These are phyloP conservation scores for Diaporthe ampelina DNA, from an alignment of 2,329 filamentous ascomycete species.

Conservation along the genomic window DNA sequence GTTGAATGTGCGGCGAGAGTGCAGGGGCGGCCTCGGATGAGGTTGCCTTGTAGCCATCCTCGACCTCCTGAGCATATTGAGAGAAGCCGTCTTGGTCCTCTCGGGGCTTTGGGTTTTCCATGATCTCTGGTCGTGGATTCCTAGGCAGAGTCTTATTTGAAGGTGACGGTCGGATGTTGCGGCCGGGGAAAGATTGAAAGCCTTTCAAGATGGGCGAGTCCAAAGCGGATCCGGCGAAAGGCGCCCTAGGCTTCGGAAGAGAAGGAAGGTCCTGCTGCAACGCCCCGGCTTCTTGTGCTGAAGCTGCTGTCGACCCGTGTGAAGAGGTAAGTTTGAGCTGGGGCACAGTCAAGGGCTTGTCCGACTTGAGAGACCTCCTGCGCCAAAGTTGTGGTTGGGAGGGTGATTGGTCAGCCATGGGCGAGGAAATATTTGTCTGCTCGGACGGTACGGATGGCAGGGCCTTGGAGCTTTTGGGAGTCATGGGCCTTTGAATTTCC, in stretches of 20 bases:
- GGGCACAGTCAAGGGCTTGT: conserved; percentile 61
- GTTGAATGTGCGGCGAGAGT: conserved; percentile 44
- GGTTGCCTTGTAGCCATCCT: conserved; percentile 37
- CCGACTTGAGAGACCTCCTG: conserved; percentile 64
- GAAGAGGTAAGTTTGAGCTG: conserved; percentile 63
- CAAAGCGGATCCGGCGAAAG: conserved; percentile 3
- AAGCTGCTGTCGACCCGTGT: conserved; percentile 64
- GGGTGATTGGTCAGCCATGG: conserved; percentile 46
- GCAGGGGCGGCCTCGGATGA: conserved; percentile 31
- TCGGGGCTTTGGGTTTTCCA: conserved; percentile 43
- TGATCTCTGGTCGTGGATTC: conserved; percentile 40
- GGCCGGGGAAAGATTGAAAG: conserved; percentile 46
- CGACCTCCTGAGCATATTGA: conserved; percentile 39
- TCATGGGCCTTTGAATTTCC: conserved; percentile 30
- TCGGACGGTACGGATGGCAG: conserved; percentile 18
- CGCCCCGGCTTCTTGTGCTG: conserved; percentile 42
- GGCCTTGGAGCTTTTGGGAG: conserved; percentile 34
- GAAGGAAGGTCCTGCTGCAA: conserved; percentile 44
- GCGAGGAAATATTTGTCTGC: conserved; percentile 49
- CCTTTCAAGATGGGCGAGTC: conserved; percentile 41
- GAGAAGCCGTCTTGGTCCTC: conserved; percentile 36
- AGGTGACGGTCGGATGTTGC: conserved; percentile 49
- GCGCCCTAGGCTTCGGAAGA: conserved; percentile 43
- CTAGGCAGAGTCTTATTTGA: conserved; percentile 42
- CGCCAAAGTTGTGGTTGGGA: conserved; percentile 59